Percentiles rank a stretch among this genome's conserved stretches.
phyloP scores from a whole-genome alignment of 2,329 filamentous ascomycete genomes.

The Colletotrichum sp. region DNA sequence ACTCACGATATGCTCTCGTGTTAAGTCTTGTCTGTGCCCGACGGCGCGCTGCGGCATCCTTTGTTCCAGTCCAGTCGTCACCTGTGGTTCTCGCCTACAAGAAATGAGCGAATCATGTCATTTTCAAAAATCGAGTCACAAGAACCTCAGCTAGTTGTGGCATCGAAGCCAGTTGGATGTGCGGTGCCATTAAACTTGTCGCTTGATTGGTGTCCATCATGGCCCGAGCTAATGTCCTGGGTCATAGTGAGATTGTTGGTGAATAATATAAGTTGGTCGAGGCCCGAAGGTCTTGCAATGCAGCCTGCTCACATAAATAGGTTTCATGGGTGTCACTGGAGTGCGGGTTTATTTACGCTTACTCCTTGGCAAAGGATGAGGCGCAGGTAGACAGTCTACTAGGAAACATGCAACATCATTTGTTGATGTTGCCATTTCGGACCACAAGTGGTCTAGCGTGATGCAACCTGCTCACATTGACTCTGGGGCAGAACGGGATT shows the following conservation, averaged over 20 bases:
- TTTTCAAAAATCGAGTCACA: background rate
- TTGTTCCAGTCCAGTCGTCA: constrained; percentile 52
- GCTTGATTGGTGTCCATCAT: constrained; percentile 24
- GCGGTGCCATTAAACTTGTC: background rate
- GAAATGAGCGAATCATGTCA: background rate
- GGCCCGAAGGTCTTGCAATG: background rate
- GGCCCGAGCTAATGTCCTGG: background rate
- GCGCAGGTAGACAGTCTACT: background rate
- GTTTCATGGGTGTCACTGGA: background rate
- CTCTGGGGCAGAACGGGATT: background rate
- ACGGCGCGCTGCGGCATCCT: constrained; percentile 43
- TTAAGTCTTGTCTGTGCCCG: constrained; percentile 50
- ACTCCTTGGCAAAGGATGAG: background rate
- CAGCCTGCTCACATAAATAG: background rate
- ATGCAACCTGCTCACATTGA: constrained; percentile 40
- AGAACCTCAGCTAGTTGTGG: constrained; percentile 42
- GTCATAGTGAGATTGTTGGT: background rate
- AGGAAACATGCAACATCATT: background rate
- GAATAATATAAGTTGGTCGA: background rate
- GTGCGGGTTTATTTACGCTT: background rate
- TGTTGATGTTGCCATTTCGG: background rate
- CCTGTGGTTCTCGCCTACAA: constrained; percentile 38
- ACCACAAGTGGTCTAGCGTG: constrained; percentile 27
- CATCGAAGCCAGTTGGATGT: background rate
- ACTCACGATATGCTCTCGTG: constrained; percentile 41